These are phyloP conservation scores for Chiua virens DNA, from an alignment of 768 basidiomycete genomes.

Conservation along the genomic window DNA sequence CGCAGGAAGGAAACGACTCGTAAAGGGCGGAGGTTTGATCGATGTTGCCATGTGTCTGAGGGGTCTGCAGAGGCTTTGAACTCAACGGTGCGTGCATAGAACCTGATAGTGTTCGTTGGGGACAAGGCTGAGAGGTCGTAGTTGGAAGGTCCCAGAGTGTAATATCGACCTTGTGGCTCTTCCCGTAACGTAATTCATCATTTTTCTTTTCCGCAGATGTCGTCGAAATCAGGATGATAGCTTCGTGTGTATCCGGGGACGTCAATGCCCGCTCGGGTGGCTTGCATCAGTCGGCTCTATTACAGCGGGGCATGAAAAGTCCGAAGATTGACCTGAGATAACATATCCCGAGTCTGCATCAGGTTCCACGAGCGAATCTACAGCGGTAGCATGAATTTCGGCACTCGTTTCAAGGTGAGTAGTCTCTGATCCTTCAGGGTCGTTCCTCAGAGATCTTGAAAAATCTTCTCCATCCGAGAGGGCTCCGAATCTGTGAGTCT, in stretches of 20 bases:
- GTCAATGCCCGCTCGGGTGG: neutral
- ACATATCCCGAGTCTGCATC: neutral
- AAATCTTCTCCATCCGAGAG: neutral
- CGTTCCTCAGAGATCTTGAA: neutral
- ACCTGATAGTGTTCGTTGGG: slow-evolving; percentile 3
- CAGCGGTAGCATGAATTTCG: neutral
- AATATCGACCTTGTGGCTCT: neutral
- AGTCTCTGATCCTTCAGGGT: neutral
- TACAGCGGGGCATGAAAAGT: neutral
- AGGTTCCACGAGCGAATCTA: neutral
- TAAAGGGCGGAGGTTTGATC: neutral
- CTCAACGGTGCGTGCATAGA: slow-evolving; percentile 18
- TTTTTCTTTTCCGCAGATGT: neutral
- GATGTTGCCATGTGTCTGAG: neutral
- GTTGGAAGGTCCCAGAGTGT: neutral
- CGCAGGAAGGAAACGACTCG: neutral
- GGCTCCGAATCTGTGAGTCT: neutral
- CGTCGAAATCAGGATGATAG: neutral
- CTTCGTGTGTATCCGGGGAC: neutral
- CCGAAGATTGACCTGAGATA: neutral
- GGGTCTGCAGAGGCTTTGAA: neutral
- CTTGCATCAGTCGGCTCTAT: neutral
- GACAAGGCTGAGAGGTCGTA: neutral
- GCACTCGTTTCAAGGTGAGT: neutral
- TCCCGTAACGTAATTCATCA: neutral